phyloP scores from a whole-genome alignment of 441 rosid species.

The Adansonia gregorii region DNA sequence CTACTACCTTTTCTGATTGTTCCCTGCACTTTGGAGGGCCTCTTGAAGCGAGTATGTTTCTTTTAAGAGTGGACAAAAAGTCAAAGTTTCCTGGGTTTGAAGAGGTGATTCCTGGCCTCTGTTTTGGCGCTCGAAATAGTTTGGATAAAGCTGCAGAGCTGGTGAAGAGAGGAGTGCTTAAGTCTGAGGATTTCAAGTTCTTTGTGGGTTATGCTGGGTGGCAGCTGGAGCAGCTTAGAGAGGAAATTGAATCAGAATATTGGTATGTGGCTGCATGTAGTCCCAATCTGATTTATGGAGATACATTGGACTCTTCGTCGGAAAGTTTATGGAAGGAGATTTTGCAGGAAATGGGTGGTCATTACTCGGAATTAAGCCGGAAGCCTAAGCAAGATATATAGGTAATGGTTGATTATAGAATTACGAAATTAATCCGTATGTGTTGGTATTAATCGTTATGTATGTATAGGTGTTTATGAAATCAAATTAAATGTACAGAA shows the following conservation, averaged over 20 bases:
- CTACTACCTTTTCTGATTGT: conserved; percentile 81
- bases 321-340: conserved; percentile 87
- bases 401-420: conserved; percentile 18
- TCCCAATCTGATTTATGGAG: conserved; percentile 64
- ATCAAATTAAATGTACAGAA: conserved; percentile 64
- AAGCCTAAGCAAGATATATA: conserved; percentile 87
- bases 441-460: conserved; percentile 15
- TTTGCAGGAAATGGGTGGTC: conserved; percentile 90
- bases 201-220: conserved; percentile 93
- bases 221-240: conserved; percentile 86
- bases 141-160: conserved; percentile 79
- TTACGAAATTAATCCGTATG: conserved; percentile 27
- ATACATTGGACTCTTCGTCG: conserved; percentile 44
- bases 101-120: conserved; percentile 83
- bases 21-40: conserved; percentile 92
- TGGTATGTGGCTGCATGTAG: conserved; percentile 93
- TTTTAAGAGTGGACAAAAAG: conserved; percentile 57
- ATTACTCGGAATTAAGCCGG: conserved; percentile 83
- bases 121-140: conserved; percentile 76
- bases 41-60: conserved; percentile 83
- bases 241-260: conserved; percentile 77
- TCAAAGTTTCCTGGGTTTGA: conserved; percentile 70
- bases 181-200: conserved; percentile 85
- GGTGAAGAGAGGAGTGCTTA: conserved; percentile 72
- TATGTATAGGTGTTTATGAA: conserved; percentile 33